Evolutionary conservation across 179 eudicot genomes (phyloP), one percentile per base, ranked within the genome.

Genomic region (Vitellaria paradoxa): DNA sequence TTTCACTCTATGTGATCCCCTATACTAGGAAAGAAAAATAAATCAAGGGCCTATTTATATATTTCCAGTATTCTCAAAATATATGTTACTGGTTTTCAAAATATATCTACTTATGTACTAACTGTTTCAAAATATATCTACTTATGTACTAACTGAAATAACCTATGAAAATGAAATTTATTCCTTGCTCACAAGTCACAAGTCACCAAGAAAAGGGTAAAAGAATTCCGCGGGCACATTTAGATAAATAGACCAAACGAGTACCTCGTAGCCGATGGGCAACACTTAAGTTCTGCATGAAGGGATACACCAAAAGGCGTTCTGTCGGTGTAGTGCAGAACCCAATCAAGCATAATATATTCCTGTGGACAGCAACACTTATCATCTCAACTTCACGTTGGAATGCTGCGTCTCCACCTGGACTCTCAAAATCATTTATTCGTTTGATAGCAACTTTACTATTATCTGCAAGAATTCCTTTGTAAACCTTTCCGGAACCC

Each of bases 351-450:
- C 94, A 90, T 78, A 96, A 85, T 20, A 96, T 85, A 80, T 96
- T 96, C 81, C 86, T 86, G 85, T 96, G 99, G 62, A 96, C 98
- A 76, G 99, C 99, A 52, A 96, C 96, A 81, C 99, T 96, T 75
- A 96, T 96, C 99, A 96, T 89, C 93, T 91, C 99, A 81, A 96
- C 99, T 80, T 96, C 99, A 70, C 98, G 93, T 69, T 89, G 98
- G 77, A 94, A 94, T 14, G 98, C 97, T 65, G 90, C 88, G 78
- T 94, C 98, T 2, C 97, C 94, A 76, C 93, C 97, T 0, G 96
- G 96, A 66, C 96, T 92, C 79, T 92, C 90, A 77, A 83, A 88
- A 74, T 94, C 92, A 65, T 88, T 92, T 74, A 94, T 83, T 10
- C 98, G 82, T 78, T 94, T 94, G 77, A 94, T 97, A 14, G 97